Evolutionary conservation across 768 basidiomycete genomes (phyloP), one percentile per base, ranked within the genome.

Genomic region (Phaeotremella fagi): DNA sequence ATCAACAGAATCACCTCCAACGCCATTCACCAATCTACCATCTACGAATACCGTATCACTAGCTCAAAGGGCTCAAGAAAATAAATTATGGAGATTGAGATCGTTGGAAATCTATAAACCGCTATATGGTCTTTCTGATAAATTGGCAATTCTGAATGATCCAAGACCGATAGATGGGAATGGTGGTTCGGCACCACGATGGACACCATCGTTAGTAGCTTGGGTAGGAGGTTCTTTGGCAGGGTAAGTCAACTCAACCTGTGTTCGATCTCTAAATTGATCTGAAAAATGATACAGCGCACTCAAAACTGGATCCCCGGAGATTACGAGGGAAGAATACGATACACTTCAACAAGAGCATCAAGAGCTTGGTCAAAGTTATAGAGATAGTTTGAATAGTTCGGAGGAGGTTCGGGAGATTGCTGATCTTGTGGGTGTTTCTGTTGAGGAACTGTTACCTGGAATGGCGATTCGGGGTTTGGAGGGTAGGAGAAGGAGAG

Each of bases 221-320:
- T 99, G 94, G 94, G 83, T 99, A 11, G 94, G 94, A 3, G 94
- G 90, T 0, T 90, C 88, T 20, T 71, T 98, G 18, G 89, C 91
- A 2, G 94, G 92, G 86, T 90, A 73, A 59, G 84, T 79, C 47
- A 31, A 26, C 15, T 18, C 24, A 29, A 14, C 47, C 4, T 50
- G 18, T 54, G n/a, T n/a, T n/a, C n/a, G n/a, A n/a, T n/a, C n/a
- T n/a, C n/a, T n/a, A n/a, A n/a, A n/a, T n/a, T n/a, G n/a, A n/a
- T n/a, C n/a, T n/a, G n/a, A n/a, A n/a, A n/a, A n/a, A n/a, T n/a
- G n/a, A n/a, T n/a, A n/a, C n/a, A 90, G 90, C 9, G 80, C 88
- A 6, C 78, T 95, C 44, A 94, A 95, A 74, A 89, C 86, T 0
- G 87, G 88, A 2, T 90, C 88, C 0, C 80, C 79, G 2, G 91